Percentiles rank a stretch among this genome's conserved stretches.
These are phyloP conservation scores for Colletotrichum spaethianum DNA, from an alignment of 2,329 filamentous ascomycete species.

Conservation along the genomic window DNA sequence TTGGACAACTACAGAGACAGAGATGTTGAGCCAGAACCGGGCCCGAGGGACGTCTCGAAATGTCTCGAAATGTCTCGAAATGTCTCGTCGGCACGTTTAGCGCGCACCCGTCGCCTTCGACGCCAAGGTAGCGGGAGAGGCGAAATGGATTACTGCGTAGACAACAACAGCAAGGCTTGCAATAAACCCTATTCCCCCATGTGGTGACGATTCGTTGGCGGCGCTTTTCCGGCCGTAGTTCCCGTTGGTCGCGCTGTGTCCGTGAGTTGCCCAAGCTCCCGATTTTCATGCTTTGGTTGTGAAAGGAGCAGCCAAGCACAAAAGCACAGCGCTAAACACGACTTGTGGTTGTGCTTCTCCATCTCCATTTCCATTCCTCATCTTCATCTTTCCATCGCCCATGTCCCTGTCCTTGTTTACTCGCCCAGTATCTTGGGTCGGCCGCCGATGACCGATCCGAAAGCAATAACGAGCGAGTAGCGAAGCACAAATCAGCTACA, in stretches of 20 bases:
- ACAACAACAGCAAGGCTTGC: too few species aligned
- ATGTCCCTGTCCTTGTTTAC: background rate
- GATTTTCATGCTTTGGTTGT: too few species aligned
- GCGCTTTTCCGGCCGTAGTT: background rate
- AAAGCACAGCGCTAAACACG: background rate
- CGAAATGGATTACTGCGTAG: too few species aligned
- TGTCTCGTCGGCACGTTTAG: slow-evolving; percentile 8
- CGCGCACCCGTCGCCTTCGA: background rate
- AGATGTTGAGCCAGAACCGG: background rate
- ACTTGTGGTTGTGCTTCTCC: background rate
- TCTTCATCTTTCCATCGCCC: background rate
- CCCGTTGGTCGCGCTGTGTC: slow-evolving; percentile 1
- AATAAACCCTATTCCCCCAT: background rate
- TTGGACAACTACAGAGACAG: background rate
- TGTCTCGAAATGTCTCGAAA: background rate
- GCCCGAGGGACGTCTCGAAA: background rate
- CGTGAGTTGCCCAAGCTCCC: background rate
- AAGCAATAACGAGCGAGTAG: background rate
- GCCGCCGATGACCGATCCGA: background rate
- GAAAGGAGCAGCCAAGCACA: background rate
- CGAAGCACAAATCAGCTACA: background rate
- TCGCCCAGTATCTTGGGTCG: slow-evolving; percentile 18
- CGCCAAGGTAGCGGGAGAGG: slow-evolving; percentile 10
- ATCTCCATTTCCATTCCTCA: background rate
- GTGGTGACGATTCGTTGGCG: background rate